Conservation (phyloP, 352 stramenopile genomes). For the Peronospora belbahrii region DNA sequence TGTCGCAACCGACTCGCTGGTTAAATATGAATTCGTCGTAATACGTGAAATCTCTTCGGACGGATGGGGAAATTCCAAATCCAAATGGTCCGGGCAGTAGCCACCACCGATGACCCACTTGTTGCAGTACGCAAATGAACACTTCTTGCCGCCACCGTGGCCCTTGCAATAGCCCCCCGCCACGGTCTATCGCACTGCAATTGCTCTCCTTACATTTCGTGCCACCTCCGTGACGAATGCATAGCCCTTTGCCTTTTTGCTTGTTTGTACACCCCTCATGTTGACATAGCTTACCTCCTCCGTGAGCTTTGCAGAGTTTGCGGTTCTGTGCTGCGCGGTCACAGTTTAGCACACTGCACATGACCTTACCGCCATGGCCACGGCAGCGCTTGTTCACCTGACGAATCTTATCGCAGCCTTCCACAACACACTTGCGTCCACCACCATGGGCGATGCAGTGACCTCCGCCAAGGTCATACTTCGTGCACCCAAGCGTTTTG, state of each 20-base stretch:
- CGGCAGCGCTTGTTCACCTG: slow-evolving; percentile 82
- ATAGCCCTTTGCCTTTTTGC: slow-evolving; percentile 78
- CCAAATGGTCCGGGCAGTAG: slow-evolving; percentile 60
- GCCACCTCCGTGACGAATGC: slow-evolving; percentile 75
- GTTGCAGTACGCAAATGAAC: slow-evolving; percentile 54
- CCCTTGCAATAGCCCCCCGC: slow-evolving; percentile 80
- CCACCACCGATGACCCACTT: slow-evolving; percentile 75
- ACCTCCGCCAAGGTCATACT: slow-evolving; percentile 73
- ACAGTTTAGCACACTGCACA: slow-evolving; percentile 75
- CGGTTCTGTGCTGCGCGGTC: slow-evolving; percentile 71
- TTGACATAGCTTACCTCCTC: slow-evolving; percentile 62
- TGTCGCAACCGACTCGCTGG: slow-evolving; percentile 46
- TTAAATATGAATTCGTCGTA: slow-evolving; percentile 62
- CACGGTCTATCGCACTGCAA: slow-evolving; percentile 61
- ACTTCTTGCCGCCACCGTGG: slow-evolving; percentile 80
- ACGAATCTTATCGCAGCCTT: slow-evolving; percentile 80
- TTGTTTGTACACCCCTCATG: slow-evolving; percentile 75
- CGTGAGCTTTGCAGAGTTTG: slow-evolving; percentile 79
- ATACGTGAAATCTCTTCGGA: slow-evolving; percentile 52
- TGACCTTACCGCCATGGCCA: slow-evolving; percentile 70
- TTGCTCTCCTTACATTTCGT: slow-evolving; percentile 65
- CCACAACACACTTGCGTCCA: slow-evolving; percentile 72
- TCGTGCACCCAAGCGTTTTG: slow-evolving; percentile 70
- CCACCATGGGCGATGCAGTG: slow-evolving; percentile 84
- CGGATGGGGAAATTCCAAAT: slow-evolving; percentile 50